Base-by-base conservation (phyloP, 2,329 filamentous ascomycete genomes). In the Cladosporium velox region DNA sequence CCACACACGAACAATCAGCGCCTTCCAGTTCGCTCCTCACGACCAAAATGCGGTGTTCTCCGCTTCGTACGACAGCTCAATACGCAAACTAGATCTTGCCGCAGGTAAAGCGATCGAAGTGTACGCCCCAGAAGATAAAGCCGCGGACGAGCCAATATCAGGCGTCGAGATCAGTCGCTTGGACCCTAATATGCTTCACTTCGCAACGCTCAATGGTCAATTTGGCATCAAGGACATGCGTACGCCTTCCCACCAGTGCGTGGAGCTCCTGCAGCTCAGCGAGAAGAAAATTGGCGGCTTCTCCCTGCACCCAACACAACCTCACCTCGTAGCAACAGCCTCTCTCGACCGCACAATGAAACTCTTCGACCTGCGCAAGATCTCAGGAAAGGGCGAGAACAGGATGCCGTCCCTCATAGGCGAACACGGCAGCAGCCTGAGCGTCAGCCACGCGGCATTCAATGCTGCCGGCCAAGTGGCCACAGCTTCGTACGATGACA, bases 271-370 rank as follows among this genome's bases (percentile, higher is more conserved):
- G 86, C 84, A 87, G 10, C 81, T 98, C 0, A 91, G 89, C 0
- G 93, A 96, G 63, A 93, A 96, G 77, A 99, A 99, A 75, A 97
- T 99, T 64, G 95, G 95, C 21, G 95, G 95, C 0, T 98, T 98
- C 78, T 91, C 90, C 0, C 79, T 97, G 1, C 89, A 96, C 72
- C 94, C 95, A 0, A 77, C 89, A 0, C 86, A 92, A 2, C 89
- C 93, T 0, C 91, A 98, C 74, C 86, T 97, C 4, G 79, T 97
- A 0, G 92, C 93, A 0, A 98, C 95, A 0, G 95, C 93, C 0
- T 96, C 92, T 0, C 83, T 99, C 0, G 95, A 99, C 75, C 87
- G 94, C 2, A 96, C 90, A 0, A 81, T 99, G 72, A 94, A 93
- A 73, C 85, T 99, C 2, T 99, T 95, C 95, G 95, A 99, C 73